Percentiles rank a stretch among this genome's conserved stretches.
phyloP scores from a whole-genome alignment of 2,329 filamentous ascomycete species.

The Pyrenochaeta sp. region DNA sequence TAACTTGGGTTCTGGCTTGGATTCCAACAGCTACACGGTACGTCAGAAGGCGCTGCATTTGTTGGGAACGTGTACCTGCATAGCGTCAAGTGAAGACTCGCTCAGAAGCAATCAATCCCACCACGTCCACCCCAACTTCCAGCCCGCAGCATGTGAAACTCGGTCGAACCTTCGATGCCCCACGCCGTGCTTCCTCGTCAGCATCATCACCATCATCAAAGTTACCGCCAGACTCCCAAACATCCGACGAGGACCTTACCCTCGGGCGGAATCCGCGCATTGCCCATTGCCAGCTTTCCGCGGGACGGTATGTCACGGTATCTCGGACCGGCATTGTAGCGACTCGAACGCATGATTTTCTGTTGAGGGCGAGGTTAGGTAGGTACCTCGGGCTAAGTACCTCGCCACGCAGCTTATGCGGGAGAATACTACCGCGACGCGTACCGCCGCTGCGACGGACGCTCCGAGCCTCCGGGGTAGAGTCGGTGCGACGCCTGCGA shows the following conservation, averaged over 20 bases:
- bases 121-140: background rate
- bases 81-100: background rate
- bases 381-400: constrained; percentile 18
- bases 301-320: constrained; percentile 6
- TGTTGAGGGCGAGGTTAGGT: background rate
- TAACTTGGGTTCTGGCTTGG: no score
- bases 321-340: constrained; percentile 9
- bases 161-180: background rate
- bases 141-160: background rate
- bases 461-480: no score
- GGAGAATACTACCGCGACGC: constrained; percentile 9
- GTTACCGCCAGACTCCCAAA: no score
- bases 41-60: constrained; percentile 1
- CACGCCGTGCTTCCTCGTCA: no score
- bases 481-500: no score
- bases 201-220: no score
- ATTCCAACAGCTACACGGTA: no score
- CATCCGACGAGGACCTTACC: no score
- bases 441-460: no score
- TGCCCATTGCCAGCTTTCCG: no score
- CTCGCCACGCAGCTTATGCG: constrained; percentile 4
- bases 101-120: background rate
- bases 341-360: constrained; percentile 1
- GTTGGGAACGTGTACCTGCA: background rate
- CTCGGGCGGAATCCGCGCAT: no score